phyloP scores from a whole-genome alignment of 257 asterid genomes.

The Lantana camara region DNA sequence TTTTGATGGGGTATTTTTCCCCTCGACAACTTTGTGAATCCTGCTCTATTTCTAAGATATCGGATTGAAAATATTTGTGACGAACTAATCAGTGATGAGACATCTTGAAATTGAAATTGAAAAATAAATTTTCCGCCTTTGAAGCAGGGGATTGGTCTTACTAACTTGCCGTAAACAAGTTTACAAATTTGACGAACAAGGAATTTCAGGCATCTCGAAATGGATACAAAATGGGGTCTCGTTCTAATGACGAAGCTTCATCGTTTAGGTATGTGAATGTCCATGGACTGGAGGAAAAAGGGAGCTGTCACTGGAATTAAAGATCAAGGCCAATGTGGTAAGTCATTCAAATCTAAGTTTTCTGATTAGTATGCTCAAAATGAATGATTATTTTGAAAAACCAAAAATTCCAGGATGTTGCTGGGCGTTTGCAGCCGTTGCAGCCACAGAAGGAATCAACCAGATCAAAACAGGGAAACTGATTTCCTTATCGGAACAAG shows the following conservation, averaged over 20 bases:
- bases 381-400: not conserved
- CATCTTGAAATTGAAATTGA: too few relatives aligned
- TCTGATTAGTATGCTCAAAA: not conserved
- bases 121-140: too few relatives aligned
- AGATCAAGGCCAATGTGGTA: constrained; percentile 52
- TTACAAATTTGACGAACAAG: constrained; percentile 49
- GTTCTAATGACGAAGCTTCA: not conserved
- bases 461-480: constrained; percentile 29
- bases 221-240: constrained; percentile 32
- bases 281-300: constrained; percentile 41
- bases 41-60: too few relatives aligned
- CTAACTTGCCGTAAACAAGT: constrained; percentile 41
- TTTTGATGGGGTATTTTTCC: too few relatives aligned
- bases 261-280: constrained; percentile 42
- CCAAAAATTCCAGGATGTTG: constrained; percentile 32
- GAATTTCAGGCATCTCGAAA: constrained; percentile 39
- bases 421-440: constrained; percentile 47
- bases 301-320: constrained; percentile 43
- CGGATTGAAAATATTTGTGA: too few relatives aligned
- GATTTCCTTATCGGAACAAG: constrained; percentile 38
- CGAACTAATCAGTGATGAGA: too few relatives aligned
- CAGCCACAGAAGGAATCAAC: constrained; percentile 40
- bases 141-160: constrained; percentile 23
- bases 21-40: too few relatives aligned
- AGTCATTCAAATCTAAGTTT: not conserved